These are phyloP conservation scores for Phytophthora podocarpi DNA, from an alignment of 352 stramenopile species.

Conservation along the genomic window DNA sequence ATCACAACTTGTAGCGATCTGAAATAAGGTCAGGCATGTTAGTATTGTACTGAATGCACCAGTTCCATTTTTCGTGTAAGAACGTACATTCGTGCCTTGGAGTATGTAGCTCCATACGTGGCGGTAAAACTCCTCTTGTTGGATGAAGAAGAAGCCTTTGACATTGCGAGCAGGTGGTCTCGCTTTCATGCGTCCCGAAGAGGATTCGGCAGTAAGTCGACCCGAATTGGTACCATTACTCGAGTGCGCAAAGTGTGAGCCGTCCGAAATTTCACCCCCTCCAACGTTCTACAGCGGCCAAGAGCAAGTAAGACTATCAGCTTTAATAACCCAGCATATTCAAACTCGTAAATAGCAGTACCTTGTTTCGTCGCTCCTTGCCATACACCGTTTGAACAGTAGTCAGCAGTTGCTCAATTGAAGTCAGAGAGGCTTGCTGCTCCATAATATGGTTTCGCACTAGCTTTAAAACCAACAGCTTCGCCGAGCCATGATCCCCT, in stretches of 20 bases:
- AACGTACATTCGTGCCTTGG: constrained; percentile 42
- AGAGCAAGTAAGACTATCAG: not conserved
- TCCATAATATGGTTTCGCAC: constrained; percentile 62
- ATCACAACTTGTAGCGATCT: constrained; percentile 44
- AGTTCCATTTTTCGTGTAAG: not conserved
- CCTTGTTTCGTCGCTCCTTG: constrained; percentile 36
- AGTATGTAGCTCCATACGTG: constrained; percentile 62
- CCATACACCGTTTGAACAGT: constrained; percentile 52
- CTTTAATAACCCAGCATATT: constrained; percentile 15
- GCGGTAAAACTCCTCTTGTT: constrained; percentile 64
- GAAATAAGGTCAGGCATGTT: constrained; percentile 7
- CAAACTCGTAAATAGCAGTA: constrained; percentile 39
- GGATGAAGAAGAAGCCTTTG: constrained; percentile 49
- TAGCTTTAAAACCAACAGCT: constrained; percentile 54
- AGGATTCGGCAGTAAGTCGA: not conserved
- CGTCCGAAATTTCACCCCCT: not conserved
- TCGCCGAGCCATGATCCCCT: constrained; percentile 50
- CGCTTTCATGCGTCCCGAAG: not conserved
- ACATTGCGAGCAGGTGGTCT: constrained; percentile 37
- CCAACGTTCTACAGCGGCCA: constrained; percentile 11
- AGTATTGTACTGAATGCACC: not conserved
- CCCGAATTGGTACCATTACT: not conserved
- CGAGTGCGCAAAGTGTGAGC: not conserved
- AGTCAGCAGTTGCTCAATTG: constrained; percentile 43
- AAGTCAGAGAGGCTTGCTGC: constrained; percentile 41